Base-by-base conservation (phyloP, 2,329 filamentous ascomycete genomes). In the Sarocladium kiliense region DNA sequence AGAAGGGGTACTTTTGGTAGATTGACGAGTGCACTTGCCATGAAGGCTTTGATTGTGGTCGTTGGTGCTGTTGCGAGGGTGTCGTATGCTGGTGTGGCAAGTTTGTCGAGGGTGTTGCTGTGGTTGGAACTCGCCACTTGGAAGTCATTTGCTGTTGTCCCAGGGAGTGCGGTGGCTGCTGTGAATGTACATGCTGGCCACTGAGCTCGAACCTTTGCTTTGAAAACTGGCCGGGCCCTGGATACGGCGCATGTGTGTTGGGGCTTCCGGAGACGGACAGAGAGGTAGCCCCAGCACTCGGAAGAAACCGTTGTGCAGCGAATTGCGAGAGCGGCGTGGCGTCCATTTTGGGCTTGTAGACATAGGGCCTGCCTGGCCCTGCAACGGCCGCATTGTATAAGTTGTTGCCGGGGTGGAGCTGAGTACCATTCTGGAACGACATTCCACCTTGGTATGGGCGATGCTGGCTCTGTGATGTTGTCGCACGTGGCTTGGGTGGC, bases 1-100 rank as follows among this genome's bases (percentile, higher is more conserved):
- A 81, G 63, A 82, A 86, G 2, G 74, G 68, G 61, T 82, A 83
- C 58, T 78, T 81, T 56, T 79, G 75, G 55, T 76, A 76, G 10
- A 79, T 71, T n/a, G 69, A 71, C 1, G 67, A 64, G 41, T 71
- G 64, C 19, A 70, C 63, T 60, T 73, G 59, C 64, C 65, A 71
- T n/a, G 62, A 56, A 5, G 63, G 63, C 32, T 66, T 69, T 56
- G 63, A 11, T 14, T 41, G 32, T n/a, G 50, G 2, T 25, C 30
- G n/a, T 18, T 27, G 49, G 58, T 67, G 63, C 53, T 64, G 59
- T 18, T 57, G 57, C 10, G 53, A 12, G 19, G 58, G 53, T 16
- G 21, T 12, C 7, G 44, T 12, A 16, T 21, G 44, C 12, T 26
- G 23, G 12, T 58, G 54, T 18, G 53, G 36, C 49, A 59, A 54